These are phyloP conservation scores for Geranomyces variabilis DNA, from an alignment of 192 early-diverging fungal genomes.

Conservation along the genomic window DNA sequence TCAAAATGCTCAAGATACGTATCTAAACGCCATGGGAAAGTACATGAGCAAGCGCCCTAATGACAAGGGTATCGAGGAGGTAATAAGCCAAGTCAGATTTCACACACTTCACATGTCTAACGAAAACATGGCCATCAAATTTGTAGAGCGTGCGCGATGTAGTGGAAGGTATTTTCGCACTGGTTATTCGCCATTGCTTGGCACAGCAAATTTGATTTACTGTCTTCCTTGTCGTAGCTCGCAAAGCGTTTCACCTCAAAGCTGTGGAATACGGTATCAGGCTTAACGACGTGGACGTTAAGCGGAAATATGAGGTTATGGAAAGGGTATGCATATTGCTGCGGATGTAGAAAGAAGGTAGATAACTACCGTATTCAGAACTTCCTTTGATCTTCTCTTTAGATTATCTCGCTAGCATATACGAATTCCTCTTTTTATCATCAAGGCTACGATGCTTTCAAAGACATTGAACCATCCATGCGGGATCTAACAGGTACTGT, in stretches of 20 bases:
- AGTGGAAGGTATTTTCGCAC: slow-evolving; percentile 19
- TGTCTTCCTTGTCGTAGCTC: slow-evolving; percentile 40
- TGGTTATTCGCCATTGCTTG: neutral
- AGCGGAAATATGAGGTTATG: slow-evolving; percentile 72
- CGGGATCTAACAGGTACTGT: slow-evolving; percentile 65
- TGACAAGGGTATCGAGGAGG: slow-evolving; percentile 62
- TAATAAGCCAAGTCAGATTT: neutral
- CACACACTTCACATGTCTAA: slow-evolving; percentile 17
- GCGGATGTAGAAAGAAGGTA: neutral
- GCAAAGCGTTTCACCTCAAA: slow-evolving; percentile 63
- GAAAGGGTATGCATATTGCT: slow-evolving; percentile 23
- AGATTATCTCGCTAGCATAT: slow-evolving; percentile 80
- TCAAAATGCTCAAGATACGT: slow-evolving; percentile 65
- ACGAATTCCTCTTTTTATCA: slow-evolving; percentile 82
- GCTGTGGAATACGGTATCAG: slow-evolving; percentile 70
- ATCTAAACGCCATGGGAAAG: slow-evolving; percentile 57
- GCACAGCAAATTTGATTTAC: no score
- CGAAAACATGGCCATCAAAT: slow-evolving; percentile 19
- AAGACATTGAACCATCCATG: slow-evolving; percentile 82
- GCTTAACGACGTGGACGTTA: slow-evolving; percentile 73
- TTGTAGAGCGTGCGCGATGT: slow-evolving; percentile 39
- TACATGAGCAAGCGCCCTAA: slow-evolving; percentile 66
- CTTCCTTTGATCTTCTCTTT: no score
- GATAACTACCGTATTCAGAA: no score
- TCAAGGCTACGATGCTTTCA: slow-evolving; percentile 77